Percentiles rank a stretch among this genome's conserved stretches.
phyloP scores from a whole-genome alignment of 2,329 filamentous ascomycete species.

The Cordyceps cicadae region DNA sequence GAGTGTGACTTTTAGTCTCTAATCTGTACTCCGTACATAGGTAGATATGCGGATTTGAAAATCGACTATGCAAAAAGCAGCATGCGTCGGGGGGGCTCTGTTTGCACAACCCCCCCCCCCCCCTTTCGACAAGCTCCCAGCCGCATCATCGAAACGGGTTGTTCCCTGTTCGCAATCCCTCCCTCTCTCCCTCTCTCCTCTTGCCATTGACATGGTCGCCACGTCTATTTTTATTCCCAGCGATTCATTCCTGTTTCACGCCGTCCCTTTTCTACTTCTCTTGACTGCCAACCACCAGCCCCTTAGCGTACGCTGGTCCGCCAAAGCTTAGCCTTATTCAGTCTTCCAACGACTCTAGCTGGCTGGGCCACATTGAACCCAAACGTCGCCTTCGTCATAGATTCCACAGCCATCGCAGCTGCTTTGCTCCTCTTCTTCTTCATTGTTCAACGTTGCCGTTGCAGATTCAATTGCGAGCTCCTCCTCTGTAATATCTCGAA shows the following conservation, averaged over 20 bases:
- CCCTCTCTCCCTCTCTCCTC: not conserved
- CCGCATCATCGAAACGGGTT: not conserved
- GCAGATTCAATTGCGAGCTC: not conserved
- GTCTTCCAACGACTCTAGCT: not conserved
- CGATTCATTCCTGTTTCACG: not conserved
- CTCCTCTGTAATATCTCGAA: not conserved
- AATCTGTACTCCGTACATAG: too few relatives aligned
- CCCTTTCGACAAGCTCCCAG: not conserved
- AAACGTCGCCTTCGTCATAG: not conserved
- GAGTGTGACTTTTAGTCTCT: too few relatives aligned
- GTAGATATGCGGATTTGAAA: too few relatives aligned
- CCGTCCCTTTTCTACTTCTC: not conserved
- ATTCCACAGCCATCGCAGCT: not conserved
- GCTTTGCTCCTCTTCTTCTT: not conserved
- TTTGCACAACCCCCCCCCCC: too few relatives aligned
- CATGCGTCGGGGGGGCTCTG: not conserved
- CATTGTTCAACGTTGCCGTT: not conserved
- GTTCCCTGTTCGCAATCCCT: slow-evolving; percentile 4
- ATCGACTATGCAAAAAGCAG: too few relatives aligned
- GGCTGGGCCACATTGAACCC: not conserved
- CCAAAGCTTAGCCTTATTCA: not conserved
- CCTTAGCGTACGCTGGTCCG: too few relatives aligned
- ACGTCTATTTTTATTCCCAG: not conserved
- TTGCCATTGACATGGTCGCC: not conserved
- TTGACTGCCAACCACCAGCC: not conserved